Evolutionary conservation across 345 rosid genomes (phyloP).

Genomic region (Rhizophora apiculata): DNA sequence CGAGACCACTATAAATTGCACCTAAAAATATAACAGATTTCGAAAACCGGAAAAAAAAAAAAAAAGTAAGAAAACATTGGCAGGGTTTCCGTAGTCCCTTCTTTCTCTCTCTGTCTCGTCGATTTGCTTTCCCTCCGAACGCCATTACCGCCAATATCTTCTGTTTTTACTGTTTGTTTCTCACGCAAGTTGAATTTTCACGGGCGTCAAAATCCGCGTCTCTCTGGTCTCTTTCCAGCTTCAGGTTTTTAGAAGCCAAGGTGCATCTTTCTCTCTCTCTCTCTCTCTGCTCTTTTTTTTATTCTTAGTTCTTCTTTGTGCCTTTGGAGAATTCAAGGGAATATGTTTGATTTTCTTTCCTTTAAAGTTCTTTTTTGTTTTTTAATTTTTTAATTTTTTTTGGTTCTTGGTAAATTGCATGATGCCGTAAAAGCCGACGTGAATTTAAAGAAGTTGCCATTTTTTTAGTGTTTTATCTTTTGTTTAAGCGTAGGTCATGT

Average conservation of each 20-base stretch:
- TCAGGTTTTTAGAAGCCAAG: too few relatives aligned
- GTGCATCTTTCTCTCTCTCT: too few relatives aligned
- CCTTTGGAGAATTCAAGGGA: too few relatives aligned
- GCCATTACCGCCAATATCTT: background rate
- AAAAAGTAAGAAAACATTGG: background rate
- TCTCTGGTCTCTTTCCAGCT: slow-evolving; percentile 1
- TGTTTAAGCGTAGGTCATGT: background rate
- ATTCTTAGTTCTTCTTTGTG: background rate
- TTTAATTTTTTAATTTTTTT: background rate
- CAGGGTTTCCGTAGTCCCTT: slow-evolving; percentile 24
- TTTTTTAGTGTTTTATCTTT: background rate
- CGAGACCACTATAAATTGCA: slow-evolving; percentile 9
- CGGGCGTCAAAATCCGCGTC: slow-evolving; percentile 21
- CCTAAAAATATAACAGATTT: background rate
- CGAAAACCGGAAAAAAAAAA: background rate
- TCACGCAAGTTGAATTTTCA: slow-evolving; percentile 11
- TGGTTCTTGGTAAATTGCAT: too few relatives aligned
- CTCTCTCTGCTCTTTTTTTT: too few relatives aligned
- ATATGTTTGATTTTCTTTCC: background rate
- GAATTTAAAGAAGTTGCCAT: too few relatives aligned
- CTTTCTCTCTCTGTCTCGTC: slow-evolving; percentile 1
- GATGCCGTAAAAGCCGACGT: too few relatives aligned
- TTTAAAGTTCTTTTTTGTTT: background rate
- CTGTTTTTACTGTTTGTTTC: background rate
- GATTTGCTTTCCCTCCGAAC: slow-evolving; percentile 37